Evolutionary conservation across 2,329 filamentous ascomycete genomes (phyloP).

Genomic region (Fusarium clavum): DNA sequence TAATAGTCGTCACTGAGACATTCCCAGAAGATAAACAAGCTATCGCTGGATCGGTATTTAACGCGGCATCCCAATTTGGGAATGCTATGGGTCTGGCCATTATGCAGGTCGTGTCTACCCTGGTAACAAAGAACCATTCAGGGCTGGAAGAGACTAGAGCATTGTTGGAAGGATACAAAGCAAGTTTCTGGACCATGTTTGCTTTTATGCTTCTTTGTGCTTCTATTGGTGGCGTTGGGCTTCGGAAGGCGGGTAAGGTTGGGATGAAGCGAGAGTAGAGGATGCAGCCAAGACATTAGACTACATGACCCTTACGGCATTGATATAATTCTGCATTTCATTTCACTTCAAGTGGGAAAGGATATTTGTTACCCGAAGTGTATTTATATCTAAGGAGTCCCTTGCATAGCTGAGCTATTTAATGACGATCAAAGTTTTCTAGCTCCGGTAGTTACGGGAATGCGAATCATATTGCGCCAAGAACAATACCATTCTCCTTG

Average conservation of each 20-base stretch:
- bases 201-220: slow-evolving; percentile 58
- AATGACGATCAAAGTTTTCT: background rate
- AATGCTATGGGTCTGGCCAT: slow-evolving; percentile 61
- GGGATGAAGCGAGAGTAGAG: slow-evolving; percentile 58
- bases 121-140: slow-evolving; percentile 51
- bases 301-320: background rate
- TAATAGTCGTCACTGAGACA: slow-evolving; percentile 64
- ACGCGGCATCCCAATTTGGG: slow-evolving; percentile 67
- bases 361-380: background rate
- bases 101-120: slow-evolving; percentile 58
- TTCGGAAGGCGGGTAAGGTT: slow-evolving; percentile 45
- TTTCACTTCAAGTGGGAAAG: background rate
- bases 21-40: slow-evolving; percentile 69
- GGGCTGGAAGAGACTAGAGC: slow-evolving; percentile 45
- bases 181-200: slow-evolving; percentile 64
- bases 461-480: background rate
- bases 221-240: slow-evolving; percentile 53
- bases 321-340: background rate
- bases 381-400: background rate
- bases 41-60: slow-evolving; percentile 71
- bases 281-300: background rate
- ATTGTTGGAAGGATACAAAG: slow-evolving; percentile 62
- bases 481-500: background rate
- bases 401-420: background rate
- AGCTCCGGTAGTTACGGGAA: background rate